Base-by-base conservation (phyloP, 768 basidiomycete species). In the Leccinum longicurvipes region DNA sequence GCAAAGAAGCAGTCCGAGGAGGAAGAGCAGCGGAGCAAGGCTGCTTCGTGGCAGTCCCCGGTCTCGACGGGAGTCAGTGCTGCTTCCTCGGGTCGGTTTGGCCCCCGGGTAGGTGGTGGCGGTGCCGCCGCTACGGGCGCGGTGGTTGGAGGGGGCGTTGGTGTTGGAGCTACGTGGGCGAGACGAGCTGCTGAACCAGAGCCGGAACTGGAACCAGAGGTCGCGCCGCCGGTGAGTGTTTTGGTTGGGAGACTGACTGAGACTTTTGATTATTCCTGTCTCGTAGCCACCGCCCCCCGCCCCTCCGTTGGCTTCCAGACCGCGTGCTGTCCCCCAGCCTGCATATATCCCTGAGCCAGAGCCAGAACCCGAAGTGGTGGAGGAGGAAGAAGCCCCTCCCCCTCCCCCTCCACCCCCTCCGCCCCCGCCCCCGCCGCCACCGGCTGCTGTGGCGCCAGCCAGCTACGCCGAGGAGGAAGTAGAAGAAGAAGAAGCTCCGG, bases 1-100 rank as follows among this genome's bases (percentile, higher is more conserved):
- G 88, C 93, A 1, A 95, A 94, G 77, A 87, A 87, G 67, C 89
- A 92, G 62, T 77, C 80, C 15, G 90, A 86, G 60, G 92, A 90
- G 61, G 94, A 93, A 54, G 86, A 85, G 57, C 75, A 77, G 9
- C 75, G 74, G 46, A 91, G 89, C 63, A 83, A 77, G 44, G 74
- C 76, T 44, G 84, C 86, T 1, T 77, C 77, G 15, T 78, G 77
- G 64, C 69, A 73, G 42, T 63, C 78, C 5, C 68, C 79, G 0
- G 61, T 73, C 2, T 63, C 71, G 21, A 65, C 76, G 9, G 61
- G 67, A 8, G 41, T 66, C 0, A 74, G 70, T 28, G 66, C 73
- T 0, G 68, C 73, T 3, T 75, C 81, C 53, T 78, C 75, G 44
- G 77, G 72, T 47, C 25, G 74, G 71, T 44, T 71, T 34, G 67